These are phyloP conservation scores for Yamagishiella unicocca DNA, from an alignment of 139 green algal species.

Conservation along the genomic window DNA sequence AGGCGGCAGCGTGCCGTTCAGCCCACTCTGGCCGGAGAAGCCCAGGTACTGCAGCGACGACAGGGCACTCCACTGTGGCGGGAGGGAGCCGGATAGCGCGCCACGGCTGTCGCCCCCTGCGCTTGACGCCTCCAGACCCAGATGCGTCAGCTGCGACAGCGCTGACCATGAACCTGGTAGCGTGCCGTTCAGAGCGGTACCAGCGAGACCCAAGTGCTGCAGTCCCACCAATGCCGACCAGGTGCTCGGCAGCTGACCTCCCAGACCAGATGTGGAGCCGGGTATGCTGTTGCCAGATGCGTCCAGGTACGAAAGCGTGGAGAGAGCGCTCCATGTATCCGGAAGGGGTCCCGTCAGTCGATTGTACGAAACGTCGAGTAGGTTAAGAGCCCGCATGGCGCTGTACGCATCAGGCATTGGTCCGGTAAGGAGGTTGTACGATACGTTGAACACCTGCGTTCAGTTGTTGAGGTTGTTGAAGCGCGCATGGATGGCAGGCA, in stretches of 20 bases:
- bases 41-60: background rate
- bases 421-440: slow-evolving; percentile 28
- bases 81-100: background rate
- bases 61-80: background rate
- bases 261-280: too few species aligned
- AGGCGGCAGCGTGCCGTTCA: background rate
- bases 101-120: background rate
- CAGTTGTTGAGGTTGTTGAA: too few species aligned
- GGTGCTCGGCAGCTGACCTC: background rate
- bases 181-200: slow-evolving; percentile 27
- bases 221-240: background rate
- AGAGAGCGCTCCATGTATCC: background rate
- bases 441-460: slow-evolving; percentile 21
- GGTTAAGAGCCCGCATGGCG: background rate
- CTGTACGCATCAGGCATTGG: slow-evolving; percentile 31
- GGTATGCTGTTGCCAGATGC: background rate
- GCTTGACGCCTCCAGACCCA: background rate
- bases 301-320: background rate
- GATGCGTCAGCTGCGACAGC: background rate
- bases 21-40: background rate
- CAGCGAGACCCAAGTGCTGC: background rate
- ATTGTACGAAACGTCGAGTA: background rate
- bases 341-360: background rate
- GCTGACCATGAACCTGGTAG: background rate
- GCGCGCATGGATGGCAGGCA: too few species aligned